A percentile compares a stretch with the other conserved stretches of the same genome.
Conservation (phyloP, 2,329 filamentous ascomycete genomes). For the Fusarium verrucosum region DNA sequence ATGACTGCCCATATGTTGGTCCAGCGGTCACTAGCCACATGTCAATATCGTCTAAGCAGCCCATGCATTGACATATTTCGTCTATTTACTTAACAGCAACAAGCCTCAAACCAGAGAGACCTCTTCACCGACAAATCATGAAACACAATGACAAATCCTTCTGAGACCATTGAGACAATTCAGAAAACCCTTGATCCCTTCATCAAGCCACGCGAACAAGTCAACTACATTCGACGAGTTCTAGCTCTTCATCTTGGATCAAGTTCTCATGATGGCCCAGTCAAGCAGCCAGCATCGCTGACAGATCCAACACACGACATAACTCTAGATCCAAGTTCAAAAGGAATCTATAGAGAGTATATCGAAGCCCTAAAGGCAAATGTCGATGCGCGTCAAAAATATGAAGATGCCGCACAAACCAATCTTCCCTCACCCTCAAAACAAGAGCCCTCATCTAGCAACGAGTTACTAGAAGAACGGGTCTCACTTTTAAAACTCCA, state of each 20-base stretch:
- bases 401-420: constrained; percentile 50
- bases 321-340: constrained; percentile 50
- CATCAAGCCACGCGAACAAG: constrained; percentile 66
- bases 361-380: constrained; percentile 64
- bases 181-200: constrained; percentile 60
- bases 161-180: constrained; percentile 50
- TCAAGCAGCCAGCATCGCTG: constrained; percentile 60
- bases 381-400: constrained; percentile 60
- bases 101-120: constrained; percentile 1
- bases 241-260: constrained; percentile 63
- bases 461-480: constrained; percentile 58
- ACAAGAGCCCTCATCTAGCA: constrained; percentile 23
- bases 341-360: constrained; percentile 64
- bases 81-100: constrained; percentile 33
- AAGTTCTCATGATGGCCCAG: constrained; percentile 55
- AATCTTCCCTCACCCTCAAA: constrained; percentile 33
- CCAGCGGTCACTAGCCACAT: constrained; percentile 23
- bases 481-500: constrained; percentile 61
- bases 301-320: constrained; percentile 52
- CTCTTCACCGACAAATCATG: constrained; percentile 25
- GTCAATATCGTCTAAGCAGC: neutral
- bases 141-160: constrained; percentile 45
- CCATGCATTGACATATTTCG: constrained; percentile 16
- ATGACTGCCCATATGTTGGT: neutral
- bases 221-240: constrained; percentile 64